phyloP scores from a whole-genome alignment of 805 yeast genomes.

The Ogataea pignaliae region DNA sequence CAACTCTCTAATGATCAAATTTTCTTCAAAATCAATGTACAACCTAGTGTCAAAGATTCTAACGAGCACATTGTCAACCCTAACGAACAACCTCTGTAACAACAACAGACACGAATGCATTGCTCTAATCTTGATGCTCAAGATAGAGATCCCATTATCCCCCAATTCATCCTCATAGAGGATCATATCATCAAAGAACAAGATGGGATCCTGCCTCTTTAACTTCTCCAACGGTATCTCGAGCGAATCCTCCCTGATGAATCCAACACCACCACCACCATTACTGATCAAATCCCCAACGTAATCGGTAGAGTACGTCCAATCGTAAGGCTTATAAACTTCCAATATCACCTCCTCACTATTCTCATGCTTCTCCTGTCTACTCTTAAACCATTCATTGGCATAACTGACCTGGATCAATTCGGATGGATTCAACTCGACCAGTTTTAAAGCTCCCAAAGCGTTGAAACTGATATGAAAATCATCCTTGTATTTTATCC shows the following conservation, averaged over 20 bases:
- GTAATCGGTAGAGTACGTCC: slow-evolving; percentile 90
- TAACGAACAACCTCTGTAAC: slow-evolving; percentile 70
- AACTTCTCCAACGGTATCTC: slow-evolving; percentile 69
- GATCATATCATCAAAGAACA: slow-evolving; percentile 84
- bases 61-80: slow-evolving; percentile 87
- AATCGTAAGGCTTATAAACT: slow-evolving; percentile 81
- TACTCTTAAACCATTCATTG: slow-evolving; percentile 64
- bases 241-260: slow-evolving; percentile 24
- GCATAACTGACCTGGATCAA: slow-evolving; percentile 78
- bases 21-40: slow-evolving; percentile 68
- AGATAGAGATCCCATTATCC: slow-evolving; percentile 85
- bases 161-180: slow-evolving; percentile 94
- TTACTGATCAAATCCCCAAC: slow-evolving; percentile 47
- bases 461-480: slow-evolving; percentile 64
- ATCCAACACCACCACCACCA: slow-evolving; percentile 2
- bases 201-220: slow-evolving; percentile 69
- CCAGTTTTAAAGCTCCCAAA: slow-evolving; percentile 64
- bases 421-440: slow-evolving; percentile 40
- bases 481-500: slow-evolving; percentile 25
- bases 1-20: slow-evolving; percentile 68
- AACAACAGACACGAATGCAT: slow-evolving; percentile 78
- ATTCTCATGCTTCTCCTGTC: slow-evolving; percentile 31
- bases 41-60: slow-evolving; percentile 82
- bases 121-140: slow-evolving; percentile 77
- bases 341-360: slow-evolving; percentile 41